Base-by-base conservation (phyloP, 331 rosid genomes). In the Dryas integrifolia region DNA sequence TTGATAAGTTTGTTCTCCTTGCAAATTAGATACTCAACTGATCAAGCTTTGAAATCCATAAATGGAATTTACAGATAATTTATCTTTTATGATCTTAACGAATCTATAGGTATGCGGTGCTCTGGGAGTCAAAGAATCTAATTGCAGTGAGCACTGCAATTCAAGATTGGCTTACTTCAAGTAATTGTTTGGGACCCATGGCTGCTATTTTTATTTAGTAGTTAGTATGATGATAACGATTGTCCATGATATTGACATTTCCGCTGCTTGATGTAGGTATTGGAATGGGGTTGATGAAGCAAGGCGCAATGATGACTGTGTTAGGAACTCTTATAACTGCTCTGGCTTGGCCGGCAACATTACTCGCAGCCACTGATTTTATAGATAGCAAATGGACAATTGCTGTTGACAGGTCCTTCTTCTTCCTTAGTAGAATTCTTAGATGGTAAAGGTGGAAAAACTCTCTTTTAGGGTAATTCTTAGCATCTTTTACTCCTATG, bases 121-220 rank as follows among this genome's bases (percentile, higher is more conserved):
- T 80, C 74, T 92, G 97, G 96, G 96, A 92, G 76, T 92, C 96
- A 24, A 85, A 92, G 88, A 79, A 87, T 85, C 77, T 92, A 73
- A 77, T 87, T 80, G 88, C 93, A 18, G 94, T 88, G 77, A 89
- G 97, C 92, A 87, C 93, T 75, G 93, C 96, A 64, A 87, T 89
- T 82, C 96, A 83, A 87, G 96, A 92, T 81, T 92, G 97, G 97
- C 90, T 89, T 65, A 86, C 93, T 75, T 92, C 97, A 77, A 75
- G 89, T 86, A 86, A 77, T 77, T 77, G 24, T 56, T 62, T 78
- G 57, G 67, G 48, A 69, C 10, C 77, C 52, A 61, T 74, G 69
- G 67, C 74, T 74, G 35, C 74, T 76, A 38, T 26, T 85, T 41
- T 44, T 63, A 39, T 52, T 39, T 65, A 15, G 53, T 66, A 44